Base-by-base conservation (phyloP, 495 filamentous ascomycete species). In the Diplogelasinospora grovesii region DNA sequence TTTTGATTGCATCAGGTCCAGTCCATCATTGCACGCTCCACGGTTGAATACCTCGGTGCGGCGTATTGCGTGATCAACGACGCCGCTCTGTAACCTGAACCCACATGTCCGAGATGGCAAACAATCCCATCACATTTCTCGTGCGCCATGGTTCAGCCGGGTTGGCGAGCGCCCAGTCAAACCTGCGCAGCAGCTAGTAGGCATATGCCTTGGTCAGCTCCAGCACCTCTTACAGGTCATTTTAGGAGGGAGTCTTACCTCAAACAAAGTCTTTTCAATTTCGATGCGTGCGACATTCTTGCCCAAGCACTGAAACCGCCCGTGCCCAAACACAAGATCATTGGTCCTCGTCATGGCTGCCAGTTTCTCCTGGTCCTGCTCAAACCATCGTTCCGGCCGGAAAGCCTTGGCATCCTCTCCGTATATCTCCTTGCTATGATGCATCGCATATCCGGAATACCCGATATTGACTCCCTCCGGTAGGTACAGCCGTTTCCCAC, bases 321-420 rank as follows among this genome's bases (percentile, higher is more conserved):
- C 67, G 47, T 53, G 50, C 1, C 57, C 55, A 50, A 65, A 69
- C 0, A 54, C 33, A 5, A 68, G 40, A 2, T 64, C 61, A 6
- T 46, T 37, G 11, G 33, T 33, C 30, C 23, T 39, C 3, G 16
- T 31, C 51, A 54, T 54, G 8, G n/a, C 31, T 8, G 48, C 44
- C 31, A 48, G 27, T 29, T 41, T 47, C 8, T 34, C 41, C 0
- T n/a, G 29, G n/a, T 51, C 47, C 2, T 47, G 48, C 16, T 69
- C 65, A 11, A 77, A 57, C 74, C 75, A 80, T 35, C 74, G 55
- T 45, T 75, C 74, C 0, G 75, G 76, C 6, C 66, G 56, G 43
- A 73, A 80, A 8, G 53, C 32, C 28, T 66, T 52, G 1, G 59
- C 61, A 49, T 75, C 67, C 22, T 57, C 52, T 0, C 73, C 75